Conservation (phyloP, 768 basidiomycete species). For the Grammothele lineata region DNA sequence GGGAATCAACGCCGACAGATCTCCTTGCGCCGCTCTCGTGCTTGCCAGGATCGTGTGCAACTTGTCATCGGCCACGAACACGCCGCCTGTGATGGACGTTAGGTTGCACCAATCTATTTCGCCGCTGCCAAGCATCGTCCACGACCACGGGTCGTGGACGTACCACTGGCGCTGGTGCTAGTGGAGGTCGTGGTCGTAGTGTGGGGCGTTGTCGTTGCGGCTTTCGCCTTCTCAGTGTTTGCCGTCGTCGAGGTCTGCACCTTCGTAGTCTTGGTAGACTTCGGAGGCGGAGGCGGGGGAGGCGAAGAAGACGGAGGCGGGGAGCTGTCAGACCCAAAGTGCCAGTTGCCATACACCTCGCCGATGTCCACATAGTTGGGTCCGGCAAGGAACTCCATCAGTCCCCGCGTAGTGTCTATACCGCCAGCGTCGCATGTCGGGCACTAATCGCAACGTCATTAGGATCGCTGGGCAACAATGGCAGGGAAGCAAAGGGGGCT, state of each 20-base stretch:
- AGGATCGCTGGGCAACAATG: too few relatives aligned
- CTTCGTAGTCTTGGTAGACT: too few relatives aligned
- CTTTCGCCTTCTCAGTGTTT: conserved; percentile 7
- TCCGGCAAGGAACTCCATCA: conserved; percentile 50
- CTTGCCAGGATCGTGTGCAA: too few relatives aligned
- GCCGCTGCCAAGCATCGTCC: conserved; percentile 4
- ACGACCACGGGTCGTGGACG: conserved; percentile 5
- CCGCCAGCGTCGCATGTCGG: too few relatives aligned
- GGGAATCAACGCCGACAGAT: neutral
- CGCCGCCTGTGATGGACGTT: too few relatives aligned
- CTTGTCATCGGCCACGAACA: neutral
- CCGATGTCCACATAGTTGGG: conserved; percentile 31
- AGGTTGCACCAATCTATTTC: neutral
- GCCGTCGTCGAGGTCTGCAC: neutral
- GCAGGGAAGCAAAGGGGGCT: too few relatives aligned
- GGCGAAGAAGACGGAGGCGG: too few relatives aligned
- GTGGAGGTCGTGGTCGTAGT: conserved; percentile 5
- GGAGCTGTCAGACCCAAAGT: conserved; percentile 36
- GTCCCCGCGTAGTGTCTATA: conserved; percentile 54
- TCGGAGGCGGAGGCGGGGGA: too few relatives aligned
- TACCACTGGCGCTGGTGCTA: neutral
- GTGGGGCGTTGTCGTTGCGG: conserved; percentile 5
- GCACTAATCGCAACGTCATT: too few relatives aligned
- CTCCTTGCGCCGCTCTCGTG: too few relatives aligned
- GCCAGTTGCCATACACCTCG: conserved; percentile 60